These are phyloP conservation scores for Panicum virgatum DNA, from an alignment of 202 grass and related monocot genomes.

Conservation along the genomic window DNA sequence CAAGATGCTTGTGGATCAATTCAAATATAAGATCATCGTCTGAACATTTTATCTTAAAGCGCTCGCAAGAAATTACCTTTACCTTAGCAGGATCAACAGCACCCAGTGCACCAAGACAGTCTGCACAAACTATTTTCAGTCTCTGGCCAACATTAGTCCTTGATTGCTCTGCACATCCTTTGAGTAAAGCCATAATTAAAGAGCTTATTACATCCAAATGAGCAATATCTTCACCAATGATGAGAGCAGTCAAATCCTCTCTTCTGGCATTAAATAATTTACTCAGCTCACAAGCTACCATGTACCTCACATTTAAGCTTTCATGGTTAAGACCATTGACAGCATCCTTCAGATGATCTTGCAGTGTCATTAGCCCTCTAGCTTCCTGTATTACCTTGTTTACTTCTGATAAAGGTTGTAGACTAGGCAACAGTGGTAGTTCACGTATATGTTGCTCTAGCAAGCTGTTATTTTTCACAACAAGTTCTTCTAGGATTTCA, in stretches of 20 bases:
- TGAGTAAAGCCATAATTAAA: slow-evolving; percentile 86
- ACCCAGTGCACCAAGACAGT: slow-evolving; percentile 94
- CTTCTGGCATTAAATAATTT: slow-evolving; percentile 81
- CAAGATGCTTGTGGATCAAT: slow-evolving; percentile 98
- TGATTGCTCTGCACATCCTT: slow-evolving; percentile 91
- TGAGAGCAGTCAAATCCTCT: slow-evolving; percentile 84
- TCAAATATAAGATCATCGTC: slow-evolving; percentile 99
- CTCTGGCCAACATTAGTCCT: slow-evolving; percentile 84
- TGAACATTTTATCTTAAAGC: slow-evolving; percentile 99
- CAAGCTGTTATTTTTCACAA: slow-evolving; percentile 63
- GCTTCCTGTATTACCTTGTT: slow-evolving; percentile 92
- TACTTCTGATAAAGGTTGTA: slow-evolving; percentile 85
- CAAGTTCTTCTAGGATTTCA: slow-evolving; percentile 86
- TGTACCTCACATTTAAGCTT: slow-evolving; percentile 97
- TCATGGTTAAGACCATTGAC: slow-evolving; percentile 92
- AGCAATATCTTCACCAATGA: slow-evolving; percentile 70
- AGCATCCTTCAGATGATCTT: slow-evolving; percentile 89
- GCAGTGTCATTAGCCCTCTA: slow-evolving; percentile 79
- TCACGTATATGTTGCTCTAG: slow-evolving; percentile 88
- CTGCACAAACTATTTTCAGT: slow-evolving; percentile 81
- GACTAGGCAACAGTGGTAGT: slow-evolving; percentile 81
- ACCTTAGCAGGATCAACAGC: slow-evolving; percentile 97
- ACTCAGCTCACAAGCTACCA: slow-evolving; percentile 88
- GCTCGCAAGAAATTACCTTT: slow-evolving; percentile 73
- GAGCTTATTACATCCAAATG: slow-evolving; percentile 88